Base-by-base conservation (phyloP, 2,329 filamentous ascomycete species). In the Phaeosphaeria sp. region DNA sequence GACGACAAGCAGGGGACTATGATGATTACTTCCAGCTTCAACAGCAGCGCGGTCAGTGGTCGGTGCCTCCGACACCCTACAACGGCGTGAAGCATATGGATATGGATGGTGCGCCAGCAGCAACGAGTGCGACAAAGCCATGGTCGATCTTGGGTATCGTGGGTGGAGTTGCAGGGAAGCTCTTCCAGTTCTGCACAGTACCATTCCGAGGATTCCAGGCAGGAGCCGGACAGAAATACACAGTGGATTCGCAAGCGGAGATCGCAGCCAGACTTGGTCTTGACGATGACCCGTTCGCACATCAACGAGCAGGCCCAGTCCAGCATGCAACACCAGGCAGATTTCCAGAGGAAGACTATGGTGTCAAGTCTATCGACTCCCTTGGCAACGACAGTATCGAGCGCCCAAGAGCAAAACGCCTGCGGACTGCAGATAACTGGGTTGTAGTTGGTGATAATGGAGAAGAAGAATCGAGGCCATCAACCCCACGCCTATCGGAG, bases 151-250 rank as follows among this genome's bases (percentile, higher is more conserved):
- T 91, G 30, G 84, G 80, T 42, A 83, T 90, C 0, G 83, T 91
- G 7, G 87, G 87, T 1, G 87, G 83, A 25, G 86, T 91, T 3
- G 86, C 91, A 1, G 91, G 91, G 18, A 94, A 89, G 69, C 87
- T 96, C 0, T 93, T 92, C 85, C 86, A 93, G 65, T 95, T 97
- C 68, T 97, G 93, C 80, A 80, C 81, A 0, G 87, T 81, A 22
- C 86, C 90, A 0, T 96, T 97, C 71, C 85, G 86, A 53, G 93
- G 93, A 0, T 97, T 97, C 75, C 89, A 93, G 60, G 92, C 93
- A 13, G 94, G 93, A 7, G 92, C 90, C 2, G 94, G 93, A 8
- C 83, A 82, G 58, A 88, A 87, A 24, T 96, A 93, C 70, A 80
- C 84, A 6, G 79, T 91, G 65, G 74, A 81, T n/a, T 55, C 63